Percentiles rank a stretch among this genome's conserved stretches.
Evolutionary conservation across 768 basidiomycete genomes (phyloP).

Genomic region (Podaxis carcinomalis): DNA sequence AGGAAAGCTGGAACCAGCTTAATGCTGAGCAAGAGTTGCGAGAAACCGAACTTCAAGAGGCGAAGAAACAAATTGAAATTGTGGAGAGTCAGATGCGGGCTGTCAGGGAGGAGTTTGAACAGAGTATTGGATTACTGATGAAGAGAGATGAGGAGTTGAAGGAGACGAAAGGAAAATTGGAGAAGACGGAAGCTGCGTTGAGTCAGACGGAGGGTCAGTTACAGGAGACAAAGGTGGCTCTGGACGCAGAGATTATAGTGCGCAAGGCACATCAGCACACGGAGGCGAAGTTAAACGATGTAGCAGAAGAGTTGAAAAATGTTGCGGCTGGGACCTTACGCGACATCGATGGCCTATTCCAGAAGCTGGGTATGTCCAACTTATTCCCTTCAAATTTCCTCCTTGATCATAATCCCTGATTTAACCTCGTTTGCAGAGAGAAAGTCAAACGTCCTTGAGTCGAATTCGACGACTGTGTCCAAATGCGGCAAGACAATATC

Average conservation of each 20-base stretch:
- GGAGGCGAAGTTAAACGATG: slow-evolving; percentile 64
- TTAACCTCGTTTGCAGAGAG: slow-evolving; percentile 49
- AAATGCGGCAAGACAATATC: slow-evolving; percentile 59
- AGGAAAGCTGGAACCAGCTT: slow-evolving; percentile 88
- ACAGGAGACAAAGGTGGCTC: slow-evolving; percentile 45
- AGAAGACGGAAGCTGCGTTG: slow-evolving; percentile 48
- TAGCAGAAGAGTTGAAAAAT: slow-evolving; percentile 66
- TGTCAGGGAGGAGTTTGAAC: slow-evolving; percentile 88
- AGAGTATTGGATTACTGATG: slow-evolving; percentile 74
- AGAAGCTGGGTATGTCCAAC: slow-evolving; percentile 68
- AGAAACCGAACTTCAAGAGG: slow-evolving; percentile 77
- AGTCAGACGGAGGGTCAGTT: slow-evolving; percentile 54
- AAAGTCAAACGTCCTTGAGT: slow-evolving; percentile 55
- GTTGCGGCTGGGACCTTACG: slow-evolving; percentile 63
- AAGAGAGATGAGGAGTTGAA: slow-evolving; percentile 75
- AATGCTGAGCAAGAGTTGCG: slow-evolving; percentile 70
- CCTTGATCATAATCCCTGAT: neutral
- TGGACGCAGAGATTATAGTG: slow-evolving; percentile 80
- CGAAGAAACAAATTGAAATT: slow-evolving; percentile 76
- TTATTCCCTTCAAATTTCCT: neutral
- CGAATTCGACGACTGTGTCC: slow-evolving; percentile 64
- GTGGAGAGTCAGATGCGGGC: slow-evolving; percentile 77
- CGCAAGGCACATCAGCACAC: slow-evolving; percentile 74
- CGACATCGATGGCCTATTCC: slow-evolving; percentile 70
- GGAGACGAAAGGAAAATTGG: slow-evolving; percentile 51